phyloP scores from a whole-genome alignment of 805 yeast genomes.

The Ogataea pini region DNA sequence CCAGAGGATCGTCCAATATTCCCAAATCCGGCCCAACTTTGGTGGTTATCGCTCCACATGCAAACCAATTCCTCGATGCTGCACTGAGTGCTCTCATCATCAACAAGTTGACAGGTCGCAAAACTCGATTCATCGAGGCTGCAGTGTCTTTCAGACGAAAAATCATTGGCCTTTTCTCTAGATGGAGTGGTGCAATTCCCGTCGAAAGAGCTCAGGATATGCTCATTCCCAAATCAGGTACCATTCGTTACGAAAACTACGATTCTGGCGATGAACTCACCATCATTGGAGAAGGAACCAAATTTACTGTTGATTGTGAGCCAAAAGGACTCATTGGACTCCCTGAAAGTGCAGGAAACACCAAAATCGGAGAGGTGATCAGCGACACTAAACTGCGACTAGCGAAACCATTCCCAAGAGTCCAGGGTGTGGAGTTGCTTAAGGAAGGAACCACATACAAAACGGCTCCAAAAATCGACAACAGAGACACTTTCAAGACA shows the following conservation, averaged over 20 bases:
- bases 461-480: slow-evolving; percentile 80
- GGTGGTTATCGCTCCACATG: slow-evolving; percentile 96
- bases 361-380: slow-evolving; percentile 65
- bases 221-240: slow-evolving; percentile 62
- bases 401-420: slow-evolving; percentile 66
- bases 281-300: slow-evolving; percentile 69
- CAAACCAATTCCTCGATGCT: slow-evolving; percentile 77
- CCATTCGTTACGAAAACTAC: slow-evolving; percentile 48
- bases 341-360: slow-evolving; percentile 74
- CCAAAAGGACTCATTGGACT: slow-evolving; percentile 73
- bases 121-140: slow-evolving; percentile 83
- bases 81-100: slow-evolving; percentile 76
- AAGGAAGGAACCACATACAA: slow-evolving; percentile 57
- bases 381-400: slow-evolving; percentile 70
- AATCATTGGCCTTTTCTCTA: slow-evolving; percentile 76
- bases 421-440: slow-evolving; percentile 47
- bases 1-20: slow-evolving; percentile 78
- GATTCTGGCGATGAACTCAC: slow-evolving; percentile 47
- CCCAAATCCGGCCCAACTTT: slow-evolving; percentile 79
- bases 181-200: slow-evolving; percentile 80
- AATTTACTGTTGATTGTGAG: slow-evolving; percentile 62
- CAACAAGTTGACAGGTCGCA: slow-evolving; percentile 60
- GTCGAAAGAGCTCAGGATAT: slow-evolving; percentile 91
- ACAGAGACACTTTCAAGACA: slow-evolving; percentile 70
- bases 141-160: slow-evolving; percentile 66